Evolutionary conservation across 805 yeast genomes (phyloP).

Genomic region (Candida maris): DNA sequence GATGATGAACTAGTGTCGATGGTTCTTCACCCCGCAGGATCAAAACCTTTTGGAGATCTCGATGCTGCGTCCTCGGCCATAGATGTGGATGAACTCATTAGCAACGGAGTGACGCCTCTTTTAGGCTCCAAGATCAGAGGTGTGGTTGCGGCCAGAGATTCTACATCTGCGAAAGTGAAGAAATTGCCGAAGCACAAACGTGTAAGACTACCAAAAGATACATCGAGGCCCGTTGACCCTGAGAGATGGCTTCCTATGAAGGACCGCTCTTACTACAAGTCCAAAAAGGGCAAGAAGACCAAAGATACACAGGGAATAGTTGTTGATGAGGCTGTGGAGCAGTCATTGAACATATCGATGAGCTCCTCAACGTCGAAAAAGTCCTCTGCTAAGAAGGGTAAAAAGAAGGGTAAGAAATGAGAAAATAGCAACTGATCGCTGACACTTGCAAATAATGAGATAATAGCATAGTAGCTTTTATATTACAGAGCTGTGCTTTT

Average conservation of each 20-base stretch:
- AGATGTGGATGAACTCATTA: conserved; percentile 30
- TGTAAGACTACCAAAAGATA: conserved; percentile 28
- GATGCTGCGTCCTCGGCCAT: conserved; percentile 28
- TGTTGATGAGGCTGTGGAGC: conserved; percentile 45
- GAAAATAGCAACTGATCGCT: background rate
- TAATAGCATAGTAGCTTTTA: conserved; percentile 1
- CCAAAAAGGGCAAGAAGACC: conserved; percentile 62
- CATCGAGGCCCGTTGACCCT: conserved; percentile 35
- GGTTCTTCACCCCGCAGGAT: conserved; percentile 15
- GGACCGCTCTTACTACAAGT: conserved; percentile 79
- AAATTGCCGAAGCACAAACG: conserved; percentile 27
- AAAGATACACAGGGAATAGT: conserved; percentile 62
- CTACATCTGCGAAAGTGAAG: conserved; percentile 16
- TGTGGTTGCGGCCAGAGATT: conserved; percentile 4
- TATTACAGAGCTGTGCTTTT: conserved; percentile 9
- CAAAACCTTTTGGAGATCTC: conserved; percentile 18
- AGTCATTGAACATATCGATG: conserved; percentile 26
- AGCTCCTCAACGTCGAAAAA: conserved; percentile 13
- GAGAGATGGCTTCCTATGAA: conserved; percentile 93
- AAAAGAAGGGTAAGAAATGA: conserved; percentile 29
- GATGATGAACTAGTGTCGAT: conserved; percentile 21
- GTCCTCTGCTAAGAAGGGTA: conserved; percentile 14
- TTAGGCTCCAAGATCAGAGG: conserved; percentile 12
- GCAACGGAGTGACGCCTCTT: conserved; percentile 26
- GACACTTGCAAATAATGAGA: conserved; percentile 1